Base-by-base conservation (phyloP, 352 stramenopile genomes). In the Globisporangium yorkense region DNA sequence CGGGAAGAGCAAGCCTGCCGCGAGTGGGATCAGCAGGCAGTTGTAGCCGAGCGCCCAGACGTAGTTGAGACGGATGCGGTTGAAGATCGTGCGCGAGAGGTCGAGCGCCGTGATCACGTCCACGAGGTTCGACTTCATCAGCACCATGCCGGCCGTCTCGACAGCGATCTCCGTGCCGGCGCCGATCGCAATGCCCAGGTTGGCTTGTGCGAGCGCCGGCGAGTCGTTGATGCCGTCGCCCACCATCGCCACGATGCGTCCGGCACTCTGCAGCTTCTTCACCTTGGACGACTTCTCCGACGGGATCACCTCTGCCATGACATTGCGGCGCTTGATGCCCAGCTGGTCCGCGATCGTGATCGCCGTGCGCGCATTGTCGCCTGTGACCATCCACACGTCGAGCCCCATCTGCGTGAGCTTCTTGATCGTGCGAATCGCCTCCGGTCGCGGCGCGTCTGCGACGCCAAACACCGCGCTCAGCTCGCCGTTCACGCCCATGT, bases 191-290 rank as follows among this genome's bases (percentile, higher is more conserved):
- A 99, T 98, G 9, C 98, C 98, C 18, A 99, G 73, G 68, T 99
- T 88, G 5, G 97, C 96, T 75, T 98, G 88, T 3, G 96, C 96
- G 24, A 99, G 69, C 12, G 97, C 97, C 35, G 97, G 97, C 18
- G 95, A 97, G 73, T 99, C 98, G 71, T 99, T 99, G 65, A 99
- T 96, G 33, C 96, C 97, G 66, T 99, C 96, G 7, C 96, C 96
- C 20, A 99, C 91, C 93, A 99, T 98, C 5, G 91, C 94, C 41
- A 99, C 96, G 21, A 83, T 61, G 41, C 88, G 79, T 9, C 93
- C 95, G 44, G 80, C 65, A 51, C 63, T 87, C 67, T 98, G 93
- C 16, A 99, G 77, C 48, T 88, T 68, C 71, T 93, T 94, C 18
- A 99, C 86, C 62, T 93, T 96, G 31, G 86, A 82, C 31, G 96